Evolutionary conservation across 2,329 filamentous ascomycete genomes (phyloP).

Genomic region (Fusarium circinatum): DNA sequence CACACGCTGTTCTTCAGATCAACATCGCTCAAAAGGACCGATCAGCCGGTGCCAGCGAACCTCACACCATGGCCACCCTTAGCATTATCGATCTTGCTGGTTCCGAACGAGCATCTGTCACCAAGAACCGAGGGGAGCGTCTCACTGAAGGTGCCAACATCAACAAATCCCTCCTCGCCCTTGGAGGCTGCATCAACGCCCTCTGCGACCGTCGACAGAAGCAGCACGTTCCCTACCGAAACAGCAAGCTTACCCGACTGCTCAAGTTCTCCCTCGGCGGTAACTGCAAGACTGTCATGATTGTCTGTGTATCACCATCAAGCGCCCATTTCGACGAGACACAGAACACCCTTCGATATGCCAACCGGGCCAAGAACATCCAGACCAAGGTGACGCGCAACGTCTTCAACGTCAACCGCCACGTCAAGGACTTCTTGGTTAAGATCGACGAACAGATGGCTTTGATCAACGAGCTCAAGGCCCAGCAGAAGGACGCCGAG

Average conservation of each 20-base stretch:
- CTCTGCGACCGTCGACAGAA: constrained; percentile 91
- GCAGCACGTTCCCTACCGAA: constrained; percentile 96
- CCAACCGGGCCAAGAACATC: constrained; percentile 98
- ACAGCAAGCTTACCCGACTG: constrained; percentile 94
- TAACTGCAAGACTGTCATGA: constrained; percentile 99
- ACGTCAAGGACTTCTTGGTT: constrained; percentile 98
- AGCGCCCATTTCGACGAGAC: constrained; percentile 98
- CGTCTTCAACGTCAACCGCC: constrained; percentile 98
- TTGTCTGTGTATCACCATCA: constrained; percentile 96
- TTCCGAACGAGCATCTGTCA: constrained; percentile 94
- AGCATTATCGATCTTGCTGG: constrained; percentile 98
- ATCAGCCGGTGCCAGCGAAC: constrained; percentile 91
- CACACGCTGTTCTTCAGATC: constrained; percentile 96
- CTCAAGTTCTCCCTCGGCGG: constrained; percentile 97
- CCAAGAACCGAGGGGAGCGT: constrained; percentile 93
- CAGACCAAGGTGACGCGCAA: constrained; percentile 99
- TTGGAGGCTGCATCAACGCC: constrained; percentile 98
- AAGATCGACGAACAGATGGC: constrained; percentile 99
- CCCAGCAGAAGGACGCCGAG: constrained; percentile 91
- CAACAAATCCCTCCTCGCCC: constrained; percentile 95
- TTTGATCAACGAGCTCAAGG: constrained; percentile 95
- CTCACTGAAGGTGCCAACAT: constrained; percentile 96
- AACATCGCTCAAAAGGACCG: constrained; percentile 95
- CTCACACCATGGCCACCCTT: constrained; percentile 96
- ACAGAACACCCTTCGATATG: constrained; percentile 96